Evolutionary conservation across 495 filamentous ascomycete species (phyloP).

Genomic region (Acidomyces sp.): DNA sequence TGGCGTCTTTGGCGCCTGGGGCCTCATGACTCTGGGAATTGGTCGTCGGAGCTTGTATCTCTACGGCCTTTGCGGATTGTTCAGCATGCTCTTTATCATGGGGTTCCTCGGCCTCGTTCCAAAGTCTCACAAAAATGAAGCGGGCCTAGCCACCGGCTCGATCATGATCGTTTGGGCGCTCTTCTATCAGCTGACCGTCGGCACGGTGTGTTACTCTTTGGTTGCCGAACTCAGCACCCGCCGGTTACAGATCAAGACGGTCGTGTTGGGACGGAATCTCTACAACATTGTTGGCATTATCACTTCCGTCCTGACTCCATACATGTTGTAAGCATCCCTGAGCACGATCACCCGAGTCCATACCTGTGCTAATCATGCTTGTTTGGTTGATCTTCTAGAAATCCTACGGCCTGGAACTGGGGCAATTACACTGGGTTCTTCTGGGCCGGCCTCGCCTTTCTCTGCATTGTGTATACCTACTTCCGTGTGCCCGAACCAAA

Average conservation of each 20-base stretch:
- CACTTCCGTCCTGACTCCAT: constrained; percentile 34
- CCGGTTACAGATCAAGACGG: constrained; percentile 40
- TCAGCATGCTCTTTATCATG: constrained; percentile 28
- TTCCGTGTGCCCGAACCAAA: constrained; percentile 29
- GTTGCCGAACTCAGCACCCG: constrained; percentile 46
- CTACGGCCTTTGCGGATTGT: constrained; percentile 25
- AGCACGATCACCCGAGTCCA: too few relatives aligned
- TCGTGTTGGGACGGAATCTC: constrained; percentile 43
- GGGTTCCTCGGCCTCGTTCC: constrained; percentile 29
- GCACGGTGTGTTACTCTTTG: constrained; percentile 46
- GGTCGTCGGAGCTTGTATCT: constrained; percentile 30
- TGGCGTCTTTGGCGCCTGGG: constrained; percentile 29
- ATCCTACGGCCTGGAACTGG: constrained; percentile 41
- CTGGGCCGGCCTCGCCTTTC: constrained; percentile 39
- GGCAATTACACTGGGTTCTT: constrained; percentile 38
- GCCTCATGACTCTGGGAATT: constrained; percentile 25
- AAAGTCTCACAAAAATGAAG: constrained; percentile 14
- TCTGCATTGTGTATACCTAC: constrained; percentile 32
- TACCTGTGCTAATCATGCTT: too few relatives aligned
- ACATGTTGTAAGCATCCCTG: too few relatives aligned
- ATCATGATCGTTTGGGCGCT: constrained; percentile 42
- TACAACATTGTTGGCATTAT: constrained; percentile 39
- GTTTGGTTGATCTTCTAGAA: too few relatives aligned
- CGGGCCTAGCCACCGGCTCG: constrained; percentile 34
- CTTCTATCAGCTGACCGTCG: constrained; percentile 46